Percentiles rank a stretch among this genome's conserved stretches.
These are phyloP conservation scores for Edaphochlamys debaryana DNA, from an alignment of 139 green algal genomes.

Conservation along the genomic window DNA sequence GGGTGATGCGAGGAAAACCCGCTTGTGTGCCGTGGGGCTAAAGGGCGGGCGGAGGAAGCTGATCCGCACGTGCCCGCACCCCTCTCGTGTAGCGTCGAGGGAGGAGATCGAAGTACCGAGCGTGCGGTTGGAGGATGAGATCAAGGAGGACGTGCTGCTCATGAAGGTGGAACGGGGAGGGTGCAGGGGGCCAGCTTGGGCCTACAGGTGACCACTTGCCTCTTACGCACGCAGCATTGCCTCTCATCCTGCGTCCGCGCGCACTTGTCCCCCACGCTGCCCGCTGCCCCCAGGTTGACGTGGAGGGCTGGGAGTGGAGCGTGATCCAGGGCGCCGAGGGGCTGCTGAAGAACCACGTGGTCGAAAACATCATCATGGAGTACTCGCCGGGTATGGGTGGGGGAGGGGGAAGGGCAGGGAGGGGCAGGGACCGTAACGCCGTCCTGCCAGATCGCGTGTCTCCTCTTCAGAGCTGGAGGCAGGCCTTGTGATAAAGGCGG, in stretches of 20 bases:
- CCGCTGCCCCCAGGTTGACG: constrained; percentile 65
- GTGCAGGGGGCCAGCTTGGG: background rate
- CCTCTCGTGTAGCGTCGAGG: constrained; percentile 4
- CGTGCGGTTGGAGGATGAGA: constrained; percentile 43
- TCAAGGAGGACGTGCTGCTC: constrained; percentile 46
- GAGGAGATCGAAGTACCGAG: constrained; percentile 20
- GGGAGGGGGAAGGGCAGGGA: too few relatives aligned
- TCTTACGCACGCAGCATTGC: too few relatives aligned
- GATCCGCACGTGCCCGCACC: too few relatives aligned
- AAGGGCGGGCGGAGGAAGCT: too few relatives aligned
- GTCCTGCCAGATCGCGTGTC: too few relatives aligned
- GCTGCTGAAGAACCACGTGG: constrained; percentile 29
- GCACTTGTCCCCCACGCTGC: background rate
- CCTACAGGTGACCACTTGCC: background rate
- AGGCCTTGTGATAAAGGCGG: too few relatives aligned
- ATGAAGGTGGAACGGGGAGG: constrained; percentile 30
- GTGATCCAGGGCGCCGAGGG: constrained; percentile 42
- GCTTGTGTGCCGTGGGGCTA: too few relatives aligned
- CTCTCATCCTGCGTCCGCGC: too few relatives aligned
- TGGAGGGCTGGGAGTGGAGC: constrained; percentile 77
- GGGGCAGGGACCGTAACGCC: too few relatives aligned
- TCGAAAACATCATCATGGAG: constrained; percentile 77
- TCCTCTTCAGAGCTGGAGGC: too few relatives aligned
- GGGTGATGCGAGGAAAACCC: too few relatives aligned
- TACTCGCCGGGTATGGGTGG: constrained; percentile 68